Conservation (phyloP, 2,329 filamentous ascomycete species). For the Plectosphaerella plurivora region DNA sequence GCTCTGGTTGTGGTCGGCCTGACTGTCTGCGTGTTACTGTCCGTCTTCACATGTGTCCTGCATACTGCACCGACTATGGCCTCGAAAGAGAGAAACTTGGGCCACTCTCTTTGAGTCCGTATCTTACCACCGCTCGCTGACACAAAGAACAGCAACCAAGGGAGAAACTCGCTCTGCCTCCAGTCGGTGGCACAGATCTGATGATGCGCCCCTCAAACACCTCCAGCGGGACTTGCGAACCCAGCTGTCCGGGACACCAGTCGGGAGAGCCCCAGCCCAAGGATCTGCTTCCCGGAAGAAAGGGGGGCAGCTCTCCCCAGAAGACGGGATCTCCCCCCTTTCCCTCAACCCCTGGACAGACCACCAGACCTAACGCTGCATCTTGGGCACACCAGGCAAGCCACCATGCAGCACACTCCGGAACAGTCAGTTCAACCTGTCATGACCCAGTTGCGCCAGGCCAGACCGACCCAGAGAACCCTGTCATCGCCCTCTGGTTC, state of each 20-base stretch:
- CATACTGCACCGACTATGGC: too few species aligned
- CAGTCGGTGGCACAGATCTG: not conserved
- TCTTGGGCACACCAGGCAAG: not conserved
- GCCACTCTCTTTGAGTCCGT: not conserved
- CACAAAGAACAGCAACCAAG: not conserved
- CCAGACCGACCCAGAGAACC: not conserved
- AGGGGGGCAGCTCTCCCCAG: not conserved
- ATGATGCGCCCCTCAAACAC: not conserved
- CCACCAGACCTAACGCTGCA: not conserved
- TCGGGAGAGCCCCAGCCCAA: not conserved
- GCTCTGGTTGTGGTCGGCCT: not conserved
- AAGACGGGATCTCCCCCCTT: not conserved
- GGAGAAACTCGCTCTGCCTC: not conserved
- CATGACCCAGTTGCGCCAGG: not conserved
- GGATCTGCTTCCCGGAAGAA: not conserved
- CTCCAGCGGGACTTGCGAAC: not conserved
- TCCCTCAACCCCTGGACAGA: not conserved
- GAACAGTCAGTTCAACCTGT: not conserved
- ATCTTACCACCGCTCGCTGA: not conserved
- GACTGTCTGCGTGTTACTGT: too few species aligned
- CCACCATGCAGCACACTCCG: conserved; percentile 2
- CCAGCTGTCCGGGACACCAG: not conserved
- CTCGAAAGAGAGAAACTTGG: not conserved
- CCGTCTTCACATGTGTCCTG: too few species aligned
- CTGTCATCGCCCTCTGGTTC: not conserved